phyloP scores from a whole-genome alignment of 768 basidiomycete genomes.

The Auriculariales sp. region DNA sequence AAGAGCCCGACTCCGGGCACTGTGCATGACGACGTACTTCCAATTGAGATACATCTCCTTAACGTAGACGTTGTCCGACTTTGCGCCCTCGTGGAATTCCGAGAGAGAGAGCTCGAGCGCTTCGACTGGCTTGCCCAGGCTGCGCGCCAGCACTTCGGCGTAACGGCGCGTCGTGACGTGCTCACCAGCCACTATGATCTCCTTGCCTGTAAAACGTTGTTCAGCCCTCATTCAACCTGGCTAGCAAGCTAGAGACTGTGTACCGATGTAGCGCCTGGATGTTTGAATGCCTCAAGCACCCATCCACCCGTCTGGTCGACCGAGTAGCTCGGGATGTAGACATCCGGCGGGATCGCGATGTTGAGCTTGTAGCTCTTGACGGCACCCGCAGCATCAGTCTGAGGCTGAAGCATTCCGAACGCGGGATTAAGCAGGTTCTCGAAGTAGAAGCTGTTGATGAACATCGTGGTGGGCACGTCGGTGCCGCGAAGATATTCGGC shows the following conservation, averaged over 20 bases:
- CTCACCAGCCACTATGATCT: not conserved
- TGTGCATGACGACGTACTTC: not conserved
- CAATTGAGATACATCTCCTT: not conserved
- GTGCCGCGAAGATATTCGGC: constrained; percentile 5
- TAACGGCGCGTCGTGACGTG: not conserved
- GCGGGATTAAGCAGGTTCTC: not conserved
- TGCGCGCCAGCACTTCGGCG: not conserved
- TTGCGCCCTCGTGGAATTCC: not conserved
- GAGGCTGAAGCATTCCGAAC: not conserved
- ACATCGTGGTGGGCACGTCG: constrained; percentile 5
- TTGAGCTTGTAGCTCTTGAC: not conserved
- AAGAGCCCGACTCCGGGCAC: not conserved
- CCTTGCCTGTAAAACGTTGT: not conserved
- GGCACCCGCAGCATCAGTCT: not conserved
- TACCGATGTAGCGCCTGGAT: not conserved
- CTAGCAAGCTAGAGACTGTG: not conserved
- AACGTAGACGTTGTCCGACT: not conserved
- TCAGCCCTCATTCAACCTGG: not conserved
- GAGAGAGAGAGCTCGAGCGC: not conserved
- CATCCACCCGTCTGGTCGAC: not conserved
- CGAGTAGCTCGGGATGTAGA: not conserved
- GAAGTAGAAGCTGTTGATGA: not conserved
- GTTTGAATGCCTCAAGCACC: constrained; percentile 1
- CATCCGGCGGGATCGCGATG: not conserved
- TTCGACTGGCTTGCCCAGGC: not conserved